Conservation (phyloP, 139 green algal genomes). For the Yamagishiella unicocca region DNA sequence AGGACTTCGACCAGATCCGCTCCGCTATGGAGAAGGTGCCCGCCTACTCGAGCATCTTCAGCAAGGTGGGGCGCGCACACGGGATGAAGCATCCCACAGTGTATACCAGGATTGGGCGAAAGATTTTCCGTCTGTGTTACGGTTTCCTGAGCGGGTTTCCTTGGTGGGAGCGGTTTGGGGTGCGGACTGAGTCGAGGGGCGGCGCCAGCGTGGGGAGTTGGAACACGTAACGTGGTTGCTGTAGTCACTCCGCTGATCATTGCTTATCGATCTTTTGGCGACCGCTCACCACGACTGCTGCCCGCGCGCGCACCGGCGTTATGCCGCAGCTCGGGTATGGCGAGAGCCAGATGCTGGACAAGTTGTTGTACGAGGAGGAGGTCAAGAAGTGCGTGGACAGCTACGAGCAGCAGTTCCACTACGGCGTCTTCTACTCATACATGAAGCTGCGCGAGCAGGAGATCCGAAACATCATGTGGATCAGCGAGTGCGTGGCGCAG, state of each 20-base stretch:
- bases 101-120: too few species aligned
- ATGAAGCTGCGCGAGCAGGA: slow-evolving; percentile 93
- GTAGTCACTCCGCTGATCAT: too few species aligned
- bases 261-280: too few species aligned
- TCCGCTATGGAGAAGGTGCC: slow-evolving; percentile 91
- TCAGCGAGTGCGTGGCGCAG: slow-evolving; percentile 94
- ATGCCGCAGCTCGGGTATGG: slow-evolving; percentile 84
- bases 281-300: too few species aligned
- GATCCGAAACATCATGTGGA: slow-evolving; percentile 97
- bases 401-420: slow-evolving; percentile 97
- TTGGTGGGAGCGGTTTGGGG: too few species aligned
- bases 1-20: slow-evolving; percentile 97
- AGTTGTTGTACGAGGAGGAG: slow-evolving; percentile 96
- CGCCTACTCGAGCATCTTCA: slow-evolving; percentile 88
- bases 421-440: slow-evolving; percentile 92
- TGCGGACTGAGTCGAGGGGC: too few species aligned
- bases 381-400: slow-evolving; percentile 76
- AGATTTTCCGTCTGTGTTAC: too few species aligned
- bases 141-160: too few species aligned
- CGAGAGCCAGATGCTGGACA: slow-evolving; percentile 95
- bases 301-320: too few species aligned
- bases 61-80: slow-evolving; percentile 68
- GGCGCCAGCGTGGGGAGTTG: too few species aligned
- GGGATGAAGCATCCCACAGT: too few species aligned
- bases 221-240: too few species aligned